phyloP scores from a whole-genome alignment of 2,329 filamentous ascomycete species.

The Aspergillus sp. region DNA sequence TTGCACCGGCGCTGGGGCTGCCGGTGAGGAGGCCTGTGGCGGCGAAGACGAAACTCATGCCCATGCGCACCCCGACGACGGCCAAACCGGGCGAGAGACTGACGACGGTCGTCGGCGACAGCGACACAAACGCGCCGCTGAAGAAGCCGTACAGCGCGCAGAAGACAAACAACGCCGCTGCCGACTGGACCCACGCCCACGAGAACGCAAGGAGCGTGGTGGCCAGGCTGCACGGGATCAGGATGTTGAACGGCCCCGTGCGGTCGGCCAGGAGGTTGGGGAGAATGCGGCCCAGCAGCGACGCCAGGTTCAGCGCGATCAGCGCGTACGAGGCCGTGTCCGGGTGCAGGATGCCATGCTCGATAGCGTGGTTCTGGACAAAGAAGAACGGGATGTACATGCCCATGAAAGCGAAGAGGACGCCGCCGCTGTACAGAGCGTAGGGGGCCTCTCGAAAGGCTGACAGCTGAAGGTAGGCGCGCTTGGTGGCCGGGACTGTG shows the following conservation, averaged over 20 bases:
- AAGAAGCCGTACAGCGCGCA: conserved; percentile 31
- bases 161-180: conserved; percentile 23
- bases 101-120: conserved; percentile 28
- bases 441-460: conserved; percentile 20
- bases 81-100: conserved; percentile 26
- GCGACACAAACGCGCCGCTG: conserved; percentile 28
- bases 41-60: conserved; percentile 22
- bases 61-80: conserved; percentile 28
- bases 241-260: conserved; percentile 39
- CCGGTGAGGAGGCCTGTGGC: conserved; percentile 18
- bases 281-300: conserved; percentile 42
- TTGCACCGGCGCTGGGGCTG: conserved; percentile 20
- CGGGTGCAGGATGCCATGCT: conserved; percentile 35
- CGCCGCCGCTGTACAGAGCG: conserved; percentile 20
- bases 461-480: conserved; percentile 24
- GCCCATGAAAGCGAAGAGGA: conserved; percentile 2
- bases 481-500: conserved; percentile 17
- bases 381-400: conserved; percentile 27
- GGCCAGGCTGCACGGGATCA: conserved; percentile 16
- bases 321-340: conserved; percentile 49
- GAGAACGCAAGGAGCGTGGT: conserved; percentile 23
- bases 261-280: conserved; percentile 44
- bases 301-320: conserved; percentile 49
- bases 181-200: conserved; percentile 21
- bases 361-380: conserved; percentile 28